Conservation (phyloP, 331 rosid species). For the Malus hybrid region DNA sequence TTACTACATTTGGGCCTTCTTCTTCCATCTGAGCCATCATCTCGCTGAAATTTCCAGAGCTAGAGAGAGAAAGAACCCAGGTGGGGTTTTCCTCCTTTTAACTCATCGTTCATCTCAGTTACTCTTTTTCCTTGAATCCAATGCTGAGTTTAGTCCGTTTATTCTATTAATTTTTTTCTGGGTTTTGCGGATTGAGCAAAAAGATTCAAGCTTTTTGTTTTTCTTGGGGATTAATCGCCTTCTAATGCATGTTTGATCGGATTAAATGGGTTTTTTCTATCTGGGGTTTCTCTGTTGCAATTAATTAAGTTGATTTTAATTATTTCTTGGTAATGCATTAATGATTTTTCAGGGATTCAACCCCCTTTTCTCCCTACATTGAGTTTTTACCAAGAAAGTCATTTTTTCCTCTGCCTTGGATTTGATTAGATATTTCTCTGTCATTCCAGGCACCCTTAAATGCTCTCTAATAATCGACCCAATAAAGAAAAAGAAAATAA, state of each 20-base stretch:
- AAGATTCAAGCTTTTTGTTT: background rate
- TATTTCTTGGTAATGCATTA: background rate
- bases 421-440: slow-evolving; percentile 24
- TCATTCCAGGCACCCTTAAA: slow-evolving; percentile 13
- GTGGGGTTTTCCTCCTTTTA: slow-evolving; percentile 25
- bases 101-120: background rate
- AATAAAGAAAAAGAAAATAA: background rate
- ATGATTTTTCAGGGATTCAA: slow-evolving; percentile 4
- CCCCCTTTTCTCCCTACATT: slow-evolving; percentile 1
- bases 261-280: background rate
- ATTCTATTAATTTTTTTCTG: slow-evolving; percentile 1
- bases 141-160: slow-evolving; percentile 5
- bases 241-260: background rate
- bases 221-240: slow-evolving; percentile 12
- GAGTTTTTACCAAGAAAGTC: slow-evolving; percentile 15
- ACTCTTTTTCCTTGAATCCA: background rate
- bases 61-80: slow-evolving; percentile 26
- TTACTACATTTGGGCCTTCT: slow-evolving; percentile 34
- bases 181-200: slow-evolving; percentile 5
- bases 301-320: background rate
- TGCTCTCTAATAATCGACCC: slow-evolving; percentile 7
- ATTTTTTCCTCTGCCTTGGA: background rate
- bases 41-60: slow-evolving; percentile 32
- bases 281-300: background rate
- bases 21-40: slow-evolving; percentile 13